A percentile compares a stretch with the other conserved stretches of the same genome.
Evolutionary conservation across 2,329 filamentous ascomycete genomes (phyloP).

Genomic region (Nothophoma quercina): DNA sequence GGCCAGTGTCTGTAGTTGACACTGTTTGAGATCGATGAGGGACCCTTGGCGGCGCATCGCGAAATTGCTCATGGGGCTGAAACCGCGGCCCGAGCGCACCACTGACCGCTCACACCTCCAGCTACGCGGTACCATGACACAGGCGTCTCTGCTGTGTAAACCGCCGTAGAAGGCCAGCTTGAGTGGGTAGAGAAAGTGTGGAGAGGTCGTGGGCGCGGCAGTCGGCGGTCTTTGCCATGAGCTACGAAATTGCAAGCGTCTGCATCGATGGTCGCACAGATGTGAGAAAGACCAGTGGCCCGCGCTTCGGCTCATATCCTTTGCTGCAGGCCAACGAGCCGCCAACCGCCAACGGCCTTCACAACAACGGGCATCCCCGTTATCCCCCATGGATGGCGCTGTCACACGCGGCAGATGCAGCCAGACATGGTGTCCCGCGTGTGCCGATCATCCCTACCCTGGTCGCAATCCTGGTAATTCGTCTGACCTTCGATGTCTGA

Average conservation of each 20-base stretch:
- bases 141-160: slow-evolving; percentile 29
- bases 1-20: slow-evolving; percentile 28
- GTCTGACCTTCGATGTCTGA: slow-evolving; percentile 24
- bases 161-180: slow-evolving; percentile 18
- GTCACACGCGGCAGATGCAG: slow-evolving; percentile 29
- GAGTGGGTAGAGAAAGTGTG: neutral
- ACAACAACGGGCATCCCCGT: slow-evolving; percentile 21
- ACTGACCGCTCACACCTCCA: slow-evolving; percentile 18
- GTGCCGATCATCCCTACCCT: slow-evolving; percentile 21
- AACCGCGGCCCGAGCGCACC: slow-evolving; percentile 37
- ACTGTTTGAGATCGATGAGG: slow-evolving; percentile 18
- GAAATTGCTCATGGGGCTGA: slow-evolving; percentile 45
- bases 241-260: neutral
- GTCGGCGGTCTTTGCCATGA: too few species aligned
- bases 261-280: too few species aligned
- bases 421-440: slow-evolving; percentile 31
- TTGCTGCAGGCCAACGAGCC: neutral
- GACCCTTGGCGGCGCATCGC: slow-evolving; percentile 35
- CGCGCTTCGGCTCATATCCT: slow-evolving; percentile 7
- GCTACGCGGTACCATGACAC: slow-evolving; percentile 6
- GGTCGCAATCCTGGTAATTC: slow-evolving; percentile 8
- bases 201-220: too few species aligned
- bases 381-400: slow-evolving; percentile 34
- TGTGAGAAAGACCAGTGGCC: too few species aligned
- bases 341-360: slow-evolving; percentile 13